Percentiles rank a stretch among this genome's conserved stretches.
phyloP scores from a whole-genome alignment of 2,329 filamentous ascomycete species.

The Leptosphaerulina australis region DNA sequence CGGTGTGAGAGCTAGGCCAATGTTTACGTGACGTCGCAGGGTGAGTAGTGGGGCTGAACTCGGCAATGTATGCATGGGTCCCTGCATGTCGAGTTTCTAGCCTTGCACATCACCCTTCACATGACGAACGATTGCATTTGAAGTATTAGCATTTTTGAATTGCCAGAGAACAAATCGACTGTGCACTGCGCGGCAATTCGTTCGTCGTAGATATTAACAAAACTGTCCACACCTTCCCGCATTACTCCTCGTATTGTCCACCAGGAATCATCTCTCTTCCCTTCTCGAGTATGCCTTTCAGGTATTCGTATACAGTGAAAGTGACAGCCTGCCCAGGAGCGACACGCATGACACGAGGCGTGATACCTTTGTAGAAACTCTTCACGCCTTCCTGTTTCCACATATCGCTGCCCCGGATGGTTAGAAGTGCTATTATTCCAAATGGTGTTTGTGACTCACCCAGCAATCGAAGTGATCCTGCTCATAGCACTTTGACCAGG shows the following conservation, averaged over 20 bases:
- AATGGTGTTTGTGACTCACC: slow-evolving; percentile 40
- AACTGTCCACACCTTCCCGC: slow-evolving; percentile 1
- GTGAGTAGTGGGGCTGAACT: slow-evolving; percentile 29
- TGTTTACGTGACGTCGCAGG: slow-evolving; percentile 34
- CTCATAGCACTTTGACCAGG: slow-evolving; percentile 79
- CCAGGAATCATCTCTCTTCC: slow-evolving; percentile 54
- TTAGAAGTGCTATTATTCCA: slow-evolving; percentile 11
- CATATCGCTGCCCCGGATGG: slow-evolving; percentile 49
- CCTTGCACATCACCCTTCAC: slow-evolving; percentile 7
- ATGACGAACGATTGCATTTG: not conserved
- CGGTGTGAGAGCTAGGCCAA: slow-evolving; percentile 4
- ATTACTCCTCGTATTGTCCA: slow-evolving; percentile 58
- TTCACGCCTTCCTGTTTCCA: slow-evolving; percentile 86
- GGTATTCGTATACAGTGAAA: slow-evolving; percentile 64
- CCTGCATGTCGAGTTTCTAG: slow-evolving; percentile 8
- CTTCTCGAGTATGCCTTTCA: slow-evolving; percentile 58
- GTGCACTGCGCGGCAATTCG: slow-evolving; percentile 3
- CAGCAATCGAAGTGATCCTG: slow-evolving; percentile 77
- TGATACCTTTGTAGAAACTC: slow-evolving; percentile 99
- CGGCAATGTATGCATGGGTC: slow-evolving; percentile 20
- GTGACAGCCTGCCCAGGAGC: slow-evolving; percentile 89
- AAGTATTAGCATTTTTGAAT: not conserved
- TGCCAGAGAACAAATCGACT: not conserved
- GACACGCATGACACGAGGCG: slow-evolving; percentile 94
- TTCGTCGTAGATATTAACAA: slow-evolving; percentile 23